Evolutionary conservation across 164 flowering plant species (phyloP), one percentile per base, ranked within the genome.

Genomic region (Kalanchoe fedtschenkoi): DNA sequence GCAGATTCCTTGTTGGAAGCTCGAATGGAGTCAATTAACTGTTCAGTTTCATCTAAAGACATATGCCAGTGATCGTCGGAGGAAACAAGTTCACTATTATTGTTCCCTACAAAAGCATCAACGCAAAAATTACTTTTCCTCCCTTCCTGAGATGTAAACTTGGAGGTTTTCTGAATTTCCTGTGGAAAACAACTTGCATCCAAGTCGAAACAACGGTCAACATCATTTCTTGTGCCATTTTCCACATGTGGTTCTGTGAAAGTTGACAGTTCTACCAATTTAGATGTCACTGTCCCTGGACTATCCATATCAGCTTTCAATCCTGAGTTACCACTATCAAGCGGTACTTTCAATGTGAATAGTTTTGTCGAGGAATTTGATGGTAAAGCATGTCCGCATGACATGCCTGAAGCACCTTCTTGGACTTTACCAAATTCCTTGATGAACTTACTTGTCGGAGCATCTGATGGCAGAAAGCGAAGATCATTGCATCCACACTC

Each of bases 1-100:
- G 95, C 87, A 68, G 51, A 63, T 16, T 82, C 85, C 74, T 74
- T 83, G 71, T 95, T 91, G 30, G 77, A 68, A 58, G 76, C 66
- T 58, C 81, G 62, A 28, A 95, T 78, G 10, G 57, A 30, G 22
- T 72, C 66, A 75, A 34, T 63, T 46, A 75, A 21, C 6, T 19
- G n/a, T n/a, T n/a, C n/a, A n/a, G n/a, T 58, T 44, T 67, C 62
- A 22, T 70, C 80, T 32, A 22, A 62, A 35, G 41, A 66, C 44
- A 37, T 58, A 60, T 53, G 39, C 13, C 14, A 24, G 53, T 35
- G 43, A 3, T 33, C 17, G 59, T 28, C 65, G 60, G 46, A 10
- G 16, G 62, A 38, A 58, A 28, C 26, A 62, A 32, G 39, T 19
- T 46, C 62, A 68, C n/a, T 43, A 15, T 17, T 11, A 10, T 42